A percentile compares a stretch with the other conserved stretches of the same genome.
phyloP scores from a whole-genome alignment of 306 rosid genomes.

The Pyrus bretschneideri region DNA sequence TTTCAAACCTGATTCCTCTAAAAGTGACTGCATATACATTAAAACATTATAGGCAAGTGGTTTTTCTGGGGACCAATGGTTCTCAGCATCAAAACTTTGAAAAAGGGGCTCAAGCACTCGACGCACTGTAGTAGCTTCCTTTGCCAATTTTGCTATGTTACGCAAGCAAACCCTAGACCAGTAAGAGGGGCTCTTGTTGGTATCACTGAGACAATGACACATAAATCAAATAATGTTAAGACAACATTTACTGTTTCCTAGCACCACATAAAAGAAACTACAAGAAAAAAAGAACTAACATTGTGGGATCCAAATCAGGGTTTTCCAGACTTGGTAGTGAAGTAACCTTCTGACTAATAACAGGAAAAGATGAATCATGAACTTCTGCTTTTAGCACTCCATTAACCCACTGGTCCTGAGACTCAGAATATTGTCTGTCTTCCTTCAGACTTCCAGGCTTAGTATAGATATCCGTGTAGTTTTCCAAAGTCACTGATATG shows the following conservation, averaged over 20 bases:
- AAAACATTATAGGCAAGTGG: constrained; percentile 62
- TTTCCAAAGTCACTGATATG: constrained; percentile 76
- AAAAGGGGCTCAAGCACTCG: constrained; percentile 87
- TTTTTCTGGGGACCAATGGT: constrained; percentile 76
- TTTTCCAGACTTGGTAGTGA: constrained; percentile 26
- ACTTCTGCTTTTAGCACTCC: constrained; percentile 36
- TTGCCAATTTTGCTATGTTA: constrained; percentile 74
- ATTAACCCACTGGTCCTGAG: constrained; percentile 39
- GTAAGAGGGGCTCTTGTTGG: constrained; percentile 59
- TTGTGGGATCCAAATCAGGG: constrained; percentile 36
- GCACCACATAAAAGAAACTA: constrained; percentile 8
- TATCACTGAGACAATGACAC: constrained; percentile 49
- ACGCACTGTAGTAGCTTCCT: constrained; percentile 75
- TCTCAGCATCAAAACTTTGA: constrained; percentile 63
- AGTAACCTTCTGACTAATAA: constrained; percentile 37
- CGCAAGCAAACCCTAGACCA: constrained; percentile 85
- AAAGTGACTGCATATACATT: constrained; percentile 61
- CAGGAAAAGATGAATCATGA: constrained; percentile 27
- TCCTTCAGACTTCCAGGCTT: constrained; percentile 29
- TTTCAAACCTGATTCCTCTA: constrained; percentile 76
- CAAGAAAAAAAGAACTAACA: constrained; percentile 26
- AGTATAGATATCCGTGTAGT: constrained; percentile 41
- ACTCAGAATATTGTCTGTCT: constrained; percentile 28
- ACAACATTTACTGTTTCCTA: constrained; percentile 12
- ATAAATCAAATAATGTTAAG: constrained; percentile 10